These are phyloP conservation scores for Xylariomycetidae sp. DNA, from an alignment of 2,329 filamentous ascomycete species.

Conservation along the genomic window DNA sequence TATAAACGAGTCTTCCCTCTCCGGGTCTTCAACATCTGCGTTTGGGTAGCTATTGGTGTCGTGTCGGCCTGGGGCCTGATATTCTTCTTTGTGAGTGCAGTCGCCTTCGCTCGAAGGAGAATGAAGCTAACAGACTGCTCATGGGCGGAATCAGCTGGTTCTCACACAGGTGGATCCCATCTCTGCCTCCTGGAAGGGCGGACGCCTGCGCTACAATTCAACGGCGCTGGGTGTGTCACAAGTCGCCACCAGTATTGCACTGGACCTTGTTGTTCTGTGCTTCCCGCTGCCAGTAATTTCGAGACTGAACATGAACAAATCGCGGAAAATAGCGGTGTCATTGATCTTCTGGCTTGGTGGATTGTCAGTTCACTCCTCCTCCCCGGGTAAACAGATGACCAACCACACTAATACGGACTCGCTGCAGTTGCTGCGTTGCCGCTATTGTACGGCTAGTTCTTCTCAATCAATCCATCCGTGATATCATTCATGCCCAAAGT, in stretches of 20 bases:
- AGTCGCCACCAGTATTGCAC: constrained; percentile 3
- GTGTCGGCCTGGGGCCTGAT: constrained; percentile 4
- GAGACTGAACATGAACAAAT: constrained; percentile 1
- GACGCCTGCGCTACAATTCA: not conserved
- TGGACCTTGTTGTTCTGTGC: constrained; percentile 6
- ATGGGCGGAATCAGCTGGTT: no score
- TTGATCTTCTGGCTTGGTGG: constrained; percentile 10
- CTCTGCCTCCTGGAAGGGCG: not conserved
- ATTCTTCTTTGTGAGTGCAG: constrained; percentile 6
- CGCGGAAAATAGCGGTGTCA: constrained; percentile 1
- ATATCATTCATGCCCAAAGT: not conserved
- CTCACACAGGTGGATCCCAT: not conserved
- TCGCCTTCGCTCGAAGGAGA: not conserved
- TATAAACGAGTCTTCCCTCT: constrained; percentile 8
- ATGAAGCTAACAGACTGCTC: no score
- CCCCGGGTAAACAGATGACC: no score
- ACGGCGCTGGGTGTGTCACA: constrained; percentile 2
- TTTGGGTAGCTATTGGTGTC: constrained; percentile 4
- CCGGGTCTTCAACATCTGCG: not conserved
- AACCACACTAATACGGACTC: no score
- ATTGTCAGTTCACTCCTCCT: constrained; percentile 3
- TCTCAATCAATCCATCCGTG: not conserved
- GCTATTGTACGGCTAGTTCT: constrained; percentile 4
- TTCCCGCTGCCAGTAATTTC: constrained; percentile 6
- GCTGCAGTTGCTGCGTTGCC: constrained; percentile 5